Base-by-base conservation (phyloP, 148 eudicot species). In the Polygonum maritimum region DNA sequence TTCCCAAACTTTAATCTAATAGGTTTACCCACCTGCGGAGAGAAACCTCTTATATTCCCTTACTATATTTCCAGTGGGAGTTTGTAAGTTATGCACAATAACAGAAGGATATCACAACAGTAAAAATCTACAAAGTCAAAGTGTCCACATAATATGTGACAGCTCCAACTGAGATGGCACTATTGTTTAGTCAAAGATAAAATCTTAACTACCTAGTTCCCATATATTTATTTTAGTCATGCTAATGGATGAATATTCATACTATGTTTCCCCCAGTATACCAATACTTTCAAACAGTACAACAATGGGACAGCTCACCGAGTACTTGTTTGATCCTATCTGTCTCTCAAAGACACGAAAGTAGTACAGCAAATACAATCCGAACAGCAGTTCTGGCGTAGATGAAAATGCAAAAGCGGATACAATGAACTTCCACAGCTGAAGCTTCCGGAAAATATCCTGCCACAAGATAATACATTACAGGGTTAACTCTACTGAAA, bases 261-360 rank as follows among this genome's bases (percentile, higher is more conserved):
- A 19, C 11, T 33, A 62, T 31, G 40, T 18, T 12, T 33, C 13
- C 67, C 67, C 67, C 67, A 21, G 5, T 5, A 58, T 14, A 60
- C 2, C 35, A 22, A 9, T 21, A 22, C 4, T 60, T 60, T 11
- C 67, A 60, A 26, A 60, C 13, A 60, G 35, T 21, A 58, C 10
- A 22, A 36, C 36, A 60, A 22, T 22, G 4, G 5, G 36, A 60
- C 21, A 22, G 85, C 97, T 92, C 80, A 94, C 98, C 36, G 96
- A 87, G 78, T 90, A 90, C 81, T 94, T 94, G 74, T 92, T 94
- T 10, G 98, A 94, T 75, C 98, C 97, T 73, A 94, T 94, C 79
- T 94, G 98, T 81, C 98, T 90, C 86, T 94, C 98, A 79, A 94
- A 94, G 69, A 94, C 90, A 45, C 98, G 95, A 70, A 94, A 94